Evolutionary conservation across 2,329 filamentous ascomycete species (phyloP).

Genomic region (Fusarium pilosicola): DNA sequence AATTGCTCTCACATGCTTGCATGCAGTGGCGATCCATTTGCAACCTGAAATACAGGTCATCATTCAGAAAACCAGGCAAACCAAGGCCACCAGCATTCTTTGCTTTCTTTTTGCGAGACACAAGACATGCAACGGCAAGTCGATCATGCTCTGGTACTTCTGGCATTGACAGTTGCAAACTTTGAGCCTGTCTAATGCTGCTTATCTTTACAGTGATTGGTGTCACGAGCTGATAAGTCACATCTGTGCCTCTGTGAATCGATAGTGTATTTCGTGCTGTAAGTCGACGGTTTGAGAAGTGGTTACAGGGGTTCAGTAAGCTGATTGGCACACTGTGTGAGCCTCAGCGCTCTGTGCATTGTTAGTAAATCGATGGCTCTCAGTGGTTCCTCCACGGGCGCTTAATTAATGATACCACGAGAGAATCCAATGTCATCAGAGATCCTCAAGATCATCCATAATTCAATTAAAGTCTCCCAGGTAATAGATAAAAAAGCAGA

Average conservation of each 20-base stretch:
- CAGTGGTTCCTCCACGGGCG: background rate
- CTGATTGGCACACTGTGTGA: conserved; percentile 14
- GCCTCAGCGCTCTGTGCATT: background rate
- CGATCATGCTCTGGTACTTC: background rate
- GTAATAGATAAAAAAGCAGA: background rate
- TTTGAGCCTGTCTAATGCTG: background rate
- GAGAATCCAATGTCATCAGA: background rate
- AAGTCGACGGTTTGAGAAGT: conserved; percentile 31
- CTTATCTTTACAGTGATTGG: background rate
- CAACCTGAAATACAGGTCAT: background rate
- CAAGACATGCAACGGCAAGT: background rate
- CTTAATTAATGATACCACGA: background rate
- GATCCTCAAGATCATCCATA: fast-evolving
- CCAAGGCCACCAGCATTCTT: conserved; percentile 5
- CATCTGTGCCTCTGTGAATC: conserved; percentile 6
- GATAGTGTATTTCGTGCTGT: conserved; percentile 17
- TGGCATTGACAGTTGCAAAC: background rate
- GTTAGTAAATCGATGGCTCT: background rate
- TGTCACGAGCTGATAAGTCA: conserved; percentile 2
- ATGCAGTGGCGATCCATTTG: conserved; percentile 26
- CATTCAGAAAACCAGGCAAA: background rate
- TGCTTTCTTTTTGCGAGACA: conserved; percentile 10
- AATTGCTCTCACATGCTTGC: conserved; percentile 23
- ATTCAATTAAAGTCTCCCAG: fast-evolving
- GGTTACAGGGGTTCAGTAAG: conserved; percentile 23